Evolutionary conservation across 2,329 filamentous ascomycete species (phyloP), one percentile per base, ranked within the genome.

Genomic region (Plectosphaerella cucumerina): DNA sequence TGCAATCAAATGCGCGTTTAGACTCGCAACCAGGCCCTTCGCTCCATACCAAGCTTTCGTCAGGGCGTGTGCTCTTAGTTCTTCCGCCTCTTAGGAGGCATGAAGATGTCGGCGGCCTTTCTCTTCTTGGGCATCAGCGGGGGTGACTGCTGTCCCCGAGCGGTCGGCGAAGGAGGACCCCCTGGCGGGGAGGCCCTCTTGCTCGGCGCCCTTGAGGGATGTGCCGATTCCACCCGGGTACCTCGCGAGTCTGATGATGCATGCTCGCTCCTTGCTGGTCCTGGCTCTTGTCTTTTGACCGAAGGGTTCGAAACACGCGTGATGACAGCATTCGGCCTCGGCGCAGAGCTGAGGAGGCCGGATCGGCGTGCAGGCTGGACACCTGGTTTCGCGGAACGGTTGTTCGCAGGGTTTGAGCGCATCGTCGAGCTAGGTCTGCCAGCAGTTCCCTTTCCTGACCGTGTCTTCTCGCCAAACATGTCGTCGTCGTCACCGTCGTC

Each of bases 91-190:
- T 75, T 76, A 6, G 68, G 72, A 43, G 65, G 69, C 73, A 78
- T 77, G 54, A 81, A 81, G n/a, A 79, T 65, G 53, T 73, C 72
- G 5, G 73, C 71, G 1, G 66, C 60, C 58, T 76, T 76, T 49
- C 75, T 70, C 58, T 78, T 78, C 26, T 48, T 53, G 26, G 51
- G 45, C 47, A 43, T 33, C 15, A 44, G 21, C 8, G 23, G 21
- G 5, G 42, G 42, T 2, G 42, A 44, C 21, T 44, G 23, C 9
- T 17, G n/a, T 12, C 39, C 39, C 15, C n/a, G 17, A 2, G 26
- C 26, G 26, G 26, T 31, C 12, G 39, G 39, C 18, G 53, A 39
- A 42, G 56, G 45, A 43, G 55, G 47, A 41, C 52, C 21, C 22
- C 48, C 49, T 26, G 49, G 8, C 21, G 47, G 22, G 10, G 11